Base-by-base conservation (phyloP, 441 rosid species). In the Codiaeum variegatum region DNA sequence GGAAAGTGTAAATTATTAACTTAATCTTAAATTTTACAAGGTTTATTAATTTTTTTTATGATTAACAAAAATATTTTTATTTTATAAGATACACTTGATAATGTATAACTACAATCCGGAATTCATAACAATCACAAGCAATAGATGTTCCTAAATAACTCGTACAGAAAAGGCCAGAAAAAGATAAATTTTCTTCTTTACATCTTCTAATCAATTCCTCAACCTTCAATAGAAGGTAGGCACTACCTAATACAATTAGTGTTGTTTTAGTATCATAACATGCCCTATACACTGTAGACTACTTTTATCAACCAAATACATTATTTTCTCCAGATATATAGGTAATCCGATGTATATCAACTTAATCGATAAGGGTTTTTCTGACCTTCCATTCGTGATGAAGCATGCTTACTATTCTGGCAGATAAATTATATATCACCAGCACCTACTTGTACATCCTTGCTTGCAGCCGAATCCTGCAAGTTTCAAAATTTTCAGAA, bases 241-340 rank as follows among this genome's bases (percentile, higher is more conserved):
- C 12, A 26, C 15, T 18, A 52, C 16, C 3, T 51, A 16, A 31
- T 31, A 23, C 31, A 70, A 40, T 24, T 28, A 13, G 51, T 46
- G 38, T 36, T 46, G 3, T 46, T 58, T 23, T 10, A 21, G 42
- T 24, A 23, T 46, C 15, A 32, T 3, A n/a, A 23, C 32, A 64
- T 46, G 47, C 56, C 21, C 71, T 76, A 47, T 70, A 76, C 67
- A 46, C 9, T 34, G 34, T 59, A 68, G 26, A 70, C 42, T 44
- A 21, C 23, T 52, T 75, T 69, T 71, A 40, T 73, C 42, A 52
- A 44, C 28, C 46, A 66, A 47, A 54, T 66, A 29, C 58, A 70
- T 55, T 34, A 29, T 44, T 61, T 67, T 62, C 23, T 76, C 52
- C 40, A 1, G 67, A n/a, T 70, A 31, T 32, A 31, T 44, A 23